phyloP scores from a whole-genome alignment of 768 basidiomycete genomes.

The Hemileccinum rubropunctum region DNA sequence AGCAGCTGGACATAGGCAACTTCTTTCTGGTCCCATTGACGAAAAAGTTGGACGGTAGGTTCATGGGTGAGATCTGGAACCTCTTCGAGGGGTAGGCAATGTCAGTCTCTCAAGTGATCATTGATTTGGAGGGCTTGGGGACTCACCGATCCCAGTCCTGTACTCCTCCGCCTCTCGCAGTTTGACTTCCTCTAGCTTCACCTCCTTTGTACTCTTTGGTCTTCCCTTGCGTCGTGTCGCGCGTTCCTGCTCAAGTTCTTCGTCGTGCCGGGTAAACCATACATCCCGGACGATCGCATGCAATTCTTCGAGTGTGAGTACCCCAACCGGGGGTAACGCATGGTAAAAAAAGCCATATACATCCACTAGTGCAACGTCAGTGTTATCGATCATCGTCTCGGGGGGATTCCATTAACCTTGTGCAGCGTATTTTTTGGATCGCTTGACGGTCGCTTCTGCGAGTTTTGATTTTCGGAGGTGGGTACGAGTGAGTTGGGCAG shows the following conservation, averaged over 20 bases:
- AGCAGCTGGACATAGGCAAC: slow-evolving; percentile 66
- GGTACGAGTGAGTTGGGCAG: slow-evolving; percentile 66
- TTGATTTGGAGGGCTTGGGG: not conserved
- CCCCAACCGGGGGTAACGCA: slow-evolving; percentile 57
- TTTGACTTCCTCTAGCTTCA: slow-evolving; percentile 67
- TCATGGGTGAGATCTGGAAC: slow-evolving; percentile 75
- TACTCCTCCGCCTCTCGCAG: slow-evolving; percentile 69
- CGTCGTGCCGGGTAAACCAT: slow-evolving; percentile 74
- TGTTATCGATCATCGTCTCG: no score
- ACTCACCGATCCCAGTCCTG: slow-evolving; percentile 76
- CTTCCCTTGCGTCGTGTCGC: slow-evolving; percentile 66
- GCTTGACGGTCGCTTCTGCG: slow-evolving; percentile 50
- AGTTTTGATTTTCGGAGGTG: slow-evolving; percentile 70
- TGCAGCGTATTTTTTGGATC: slow-evolving; percentile 52
- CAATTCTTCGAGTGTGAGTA: slow-evolving; percentile 60
- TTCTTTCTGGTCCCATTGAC: slow-evolving; percentile 77
- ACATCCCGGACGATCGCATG: slow-evolving; percentile 62
- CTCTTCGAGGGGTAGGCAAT: slow-evolving; percentile 42
- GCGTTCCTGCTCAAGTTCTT: slow-evolving; percentile 59
- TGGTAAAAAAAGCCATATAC: slow-evolving; percentile 76
- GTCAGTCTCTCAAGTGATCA: not conserved
- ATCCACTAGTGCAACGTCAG: slow-evolving; percentile 45
- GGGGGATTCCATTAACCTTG: slow-evolving; percentile 43
- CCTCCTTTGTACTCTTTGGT: slow-evolving; percentile 68
- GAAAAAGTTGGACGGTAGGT: slow-evolving; percentile 67